phyloP scores from a whole-genome alignment of 345 rosid genomes.

The Salix dunnii region DNA sequence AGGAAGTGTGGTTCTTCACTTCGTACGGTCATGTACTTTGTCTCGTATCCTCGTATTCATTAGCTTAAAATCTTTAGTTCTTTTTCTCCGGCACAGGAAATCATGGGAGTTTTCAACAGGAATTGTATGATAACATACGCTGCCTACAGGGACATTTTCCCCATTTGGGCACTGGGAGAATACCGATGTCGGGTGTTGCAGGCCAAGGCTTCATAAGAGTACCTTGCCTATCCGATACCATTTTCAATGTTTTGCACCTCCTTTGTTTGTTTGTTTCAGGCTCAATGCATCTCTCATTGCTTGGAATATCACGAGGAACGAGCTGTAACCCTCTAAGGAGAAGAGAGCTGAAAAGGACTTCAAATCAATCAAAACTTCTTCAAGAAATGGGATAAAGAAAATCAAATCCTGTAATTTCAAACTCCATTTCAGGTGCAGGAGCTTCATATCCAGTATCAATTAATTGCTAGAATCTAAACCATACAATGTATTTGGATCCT shows the following conservation, averaged over 20 bases:
- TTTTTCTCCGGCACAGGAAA: conserved; percentile 38
- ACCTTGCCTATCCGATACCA: neutral
- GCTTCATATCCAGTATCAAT: neutral
- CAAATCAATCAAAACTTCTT: neutral
- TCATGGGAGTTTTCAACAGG: conserved; percentile 58
- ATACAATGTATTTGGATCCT: neutral
- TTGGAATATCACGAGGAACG: neutral
- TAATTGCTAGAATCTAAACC: neutral
- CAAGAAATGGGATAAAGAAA: neutral
- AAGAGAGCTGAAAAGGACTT: no score
- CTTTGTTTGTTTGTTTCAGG: neutral
- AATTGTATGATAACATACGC: conserved; percentile 67
- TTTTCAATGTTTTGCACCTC: neutral
- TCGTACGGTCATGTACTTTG: neutral
- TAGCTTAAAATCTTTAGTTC: neutral
- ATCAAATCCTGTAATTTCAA: neutral
- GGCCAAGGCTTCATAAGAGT: neutral
- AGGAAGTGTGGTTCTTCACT: neutral
- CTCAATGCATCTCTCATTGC: neutral
- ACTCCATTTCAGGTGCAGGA: neutral
- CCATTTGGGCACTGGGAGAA: conserved; percentile 67
- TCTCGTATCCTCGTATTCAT: neutral
- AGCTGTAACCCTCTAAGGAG: no score
- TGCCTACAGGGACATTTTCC: conserved; percentile 54
- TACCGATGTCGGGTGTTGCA: conserved; percentile 38